Evolutionary conservation across 345 rosid genomes (phyloP).

Genomic region (Rubroshorea leprosula): DNA sequence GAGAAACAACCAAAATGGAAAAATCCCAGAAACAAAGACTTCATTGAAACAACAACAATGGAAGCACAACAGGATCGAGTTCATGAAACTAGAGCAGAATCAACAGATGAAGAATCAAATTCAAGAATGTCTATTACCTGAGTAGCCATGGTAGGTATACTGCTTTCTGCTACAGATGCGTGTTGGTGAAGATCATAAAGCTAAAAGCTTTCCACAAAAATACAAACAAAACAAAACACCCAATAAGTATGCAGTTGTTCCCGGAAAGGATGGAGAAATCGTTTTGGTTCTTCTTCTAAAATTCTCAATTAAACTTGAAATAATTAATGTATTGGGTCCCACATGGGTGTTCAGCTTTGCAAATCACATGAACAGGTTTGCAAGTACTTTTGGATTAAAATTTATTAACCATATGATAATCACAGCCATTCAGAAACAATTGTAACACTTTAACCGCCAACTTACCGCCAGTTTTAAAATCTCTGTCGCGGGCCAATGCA

Average conservation of each 20-base stretch:
- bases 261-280: not conserved
- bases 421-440: slow-evolving; percentile 14
- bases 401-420: slow-evolving; percentile 9
- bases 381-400: not conserved
- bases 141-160: slow-evolving; percentile 23
- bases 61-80: not conserved
- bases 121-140: slow-evolving; percentile 20
- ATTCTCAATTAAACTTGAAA: slow-evolving; percentile 19
- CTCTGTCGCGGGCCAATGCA: not conserved
- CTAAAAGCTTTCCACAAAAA: slow-evolving; percentile 1
- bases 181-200: not conserved
- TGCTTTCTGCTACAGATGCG: not conserved
- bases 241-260: not conserved
- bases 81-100: not conserved
- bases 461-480: slow-evolving; percentile 27
- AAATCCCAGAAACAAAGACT: slow-evolving; percentile 1
- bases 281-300: not conserved
- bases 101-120: not conserved
- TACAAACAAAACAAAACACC: not conserved
- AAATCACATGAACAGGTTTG: slow-evolving; percentile 9
- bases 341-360: slow-evolving; percentile 12
- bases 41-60: slow-evolving; percentile 2
- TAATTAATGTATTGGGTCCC: slow-evolving; percentile 27
- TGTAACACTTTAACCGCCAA: slow-evolving; percentile 25
- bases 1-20: not conserved